These are phyloP conservation scores for Epichloe typhina DNA, from an alignment of 2,329 filamentous ascomycete genomes.

Conservation along the genomic window DNA sequence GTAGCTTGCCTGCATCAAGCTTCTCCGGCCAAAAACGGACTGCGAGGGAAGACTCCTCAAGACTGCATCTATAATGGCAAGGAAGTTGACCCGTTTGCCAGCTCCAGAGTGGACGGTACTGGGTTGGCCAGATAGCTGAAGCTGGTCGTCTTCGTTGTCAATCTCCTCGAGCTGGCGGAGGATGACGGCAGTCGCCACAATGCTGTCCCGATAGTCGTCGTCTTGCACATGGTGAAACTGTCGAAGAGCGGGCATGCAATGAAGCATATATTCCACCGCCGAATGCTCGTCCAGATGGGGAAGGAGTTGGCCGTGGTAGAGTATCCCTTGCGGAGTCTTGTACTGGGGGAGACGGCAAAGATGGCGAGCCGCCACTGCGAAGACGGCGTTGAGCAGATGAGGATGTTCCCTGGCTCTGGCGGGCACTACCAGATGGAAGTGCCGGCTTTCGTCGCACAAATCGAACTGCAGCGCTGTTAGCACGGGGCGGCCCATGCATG, in stretches of 20 bases:
- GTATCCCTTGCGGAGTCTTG: constrained; percentile 21
- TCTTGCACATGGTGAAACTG: constrained; percentile 24
- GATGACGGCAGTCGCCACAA: constrained; percentile 27
- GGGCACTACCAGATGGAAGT: constrained; percentile 26
- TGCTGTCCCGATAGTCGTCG: constrained; percentile 26
- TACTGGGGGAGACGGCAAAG: constrained; percentile 25
- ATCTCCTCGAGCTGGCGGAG: constrained; percentile 28
- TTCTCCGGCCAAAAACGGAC: constrained; percentile 21
- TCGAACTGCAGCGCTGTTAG: constrained; percentile 18
- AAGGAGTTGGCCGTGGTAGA: constrained; percentile 25
- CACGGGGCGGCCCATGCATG: neutral
- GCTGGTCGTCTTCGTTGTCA: constrained; percentile 22
- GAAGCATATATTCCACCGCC: constrained; percentile 26
- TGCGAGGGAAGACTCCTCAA: constrained; percentile 23
- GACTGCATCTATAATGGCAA: constrained; percentile 27
- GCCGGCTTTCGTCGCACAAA: constrained; percentile 25
- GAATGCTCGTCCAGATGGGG: constrained; percentile 22
- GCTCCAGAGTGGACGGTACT: neutral
- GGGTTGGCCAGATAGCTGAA: neutral
- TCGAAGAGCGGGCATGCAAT: constrained; percentile 26
- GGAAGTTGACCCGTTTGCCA: constrained; percentile 21
- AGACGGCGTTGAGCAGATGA: constrained; percentile 26
- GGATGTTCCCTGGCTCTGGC: constrained; percentile 22
- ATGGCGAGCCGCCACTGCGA: constrained; percentile 26
- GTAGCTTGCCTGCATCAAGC: constrained; percentile 26